Base-by-base conservation (phyloP, 768 basidiomycete species). In the Kwoniella heveanensis region DNA sequence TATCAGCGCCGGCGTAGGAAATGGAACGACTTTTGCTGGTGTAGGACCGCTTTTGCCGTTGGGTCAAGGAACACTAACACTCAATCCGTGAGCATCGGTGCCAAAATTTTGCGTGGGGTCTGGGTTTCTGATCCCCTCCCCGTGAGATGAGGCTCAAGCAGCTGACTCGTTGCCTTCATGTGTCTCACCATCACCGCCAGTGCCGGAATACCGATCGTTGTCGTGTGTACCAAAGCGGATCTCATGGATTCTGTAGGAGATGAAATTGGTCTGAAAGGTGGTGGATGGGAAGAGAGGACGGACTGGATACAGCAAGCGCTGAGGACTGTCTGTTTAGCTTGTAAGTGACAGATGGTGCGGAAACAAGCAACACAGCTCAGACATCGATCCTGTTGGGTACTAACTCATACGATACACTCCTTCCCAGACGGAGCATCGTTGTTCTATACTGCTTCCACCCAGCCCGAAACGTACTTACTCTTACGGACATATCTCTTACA, bases 241-340 rank as follows among this genome's bases (percentile, higher is more conserved):
- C 78, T 92, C 64, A 94, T 97, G 63, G 92, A 97, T 71, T 83
- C 88, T 60, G 86, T 85, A 19, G 82, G 82, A 0, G 91, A 91
- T 39, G 82, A 88, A 0, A 85, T 89, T 0, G 90, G 90, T 0
- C 91, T 92, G 87, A 90, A 90, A 24, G 88, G 88, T 61, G 70
- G 68, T 26, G 64, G 71, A 63, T 77, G 79, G 90, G 96, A 99
- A 79, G 96, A 99, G 79, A 84, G 89, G 71, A 94, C 92, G 46
- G 96, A 99, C 75, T 89, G 90, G 44, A 83, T 97, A 4, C 95
- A 96, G 88, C 95, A 98, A 74, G 87, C 91, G n/a, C 83, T 99
- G 54, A 85, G 96, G 39, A 90, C 92, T 0, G 86, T 98, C 57
- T 95, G 92, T 76, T 81, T 97, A 55, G 91, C 91, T 81, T 96